phyloP scores from a whole-genome alignment of 495 filamentous ascomycete species.

The Penicillium maclennaniae region DNA sequence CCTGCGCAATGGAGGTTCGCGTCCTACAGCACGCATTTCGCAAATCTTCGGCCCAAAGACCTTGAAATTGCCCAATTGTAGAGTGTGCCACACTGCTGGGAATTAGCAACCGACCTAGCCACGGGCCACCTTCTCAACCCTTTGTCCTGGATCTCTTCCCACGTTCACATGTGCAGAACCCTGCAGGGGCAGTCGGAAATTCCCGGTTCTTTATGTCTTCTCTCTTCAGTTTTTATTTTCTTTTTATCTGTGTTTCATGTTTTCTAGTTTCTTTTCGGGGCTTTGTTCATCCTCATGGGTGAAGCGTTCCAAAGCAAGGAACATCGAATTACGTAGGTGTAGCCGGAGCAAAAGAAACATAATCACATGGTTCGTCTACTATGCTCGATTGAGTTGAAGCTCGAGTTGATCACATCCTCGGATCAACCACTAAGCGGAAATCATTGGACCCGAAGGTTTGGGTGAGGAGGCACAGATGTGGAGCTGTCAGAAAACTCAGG shows the following conservation, averaged over 20 bases:
- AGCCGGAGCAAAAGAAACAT: background rate
- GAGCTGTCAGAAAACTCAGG: conserved; percentile 12
- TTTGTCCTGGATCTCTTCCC: conserved; percentile 10
- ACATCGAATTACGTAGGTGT: background rate
- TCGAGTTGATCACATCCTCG: conserved; percentile 4
- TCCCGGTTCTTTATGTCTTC: conserved; percentile 1
- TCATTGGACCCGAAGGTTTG: conserved; percentile 13
- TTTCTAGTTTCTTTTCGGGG: no score
- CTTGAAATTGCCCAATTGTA: conserved; percentile 19
- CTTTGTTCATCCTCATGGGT: no score
- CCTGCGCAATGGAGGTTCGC: background rate
- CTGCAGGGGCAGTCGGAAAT: conserved; percentile 7
- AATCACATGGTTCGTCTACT: conserved; percentile 1
- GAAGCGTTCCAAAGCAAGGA: background rate
- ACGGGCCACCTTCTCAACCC: conserved; percentile 13
- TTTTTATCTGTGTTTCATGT: no score
- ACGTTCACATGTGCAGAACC: conserved; percentile 2
- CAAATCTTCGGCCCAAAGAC: background rate
- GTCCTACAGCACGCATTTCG: background rate
- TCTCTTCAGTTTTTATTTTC: background rate
- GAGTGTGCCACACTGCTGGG: conserved; percentile 15
- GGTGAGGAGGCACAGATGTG: conserved; percentile 1
- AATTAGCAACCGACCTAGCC: conserved; percentile 21
- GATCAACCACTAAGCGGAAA: conserved; percentile 10
- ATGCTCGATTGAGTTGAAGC: conserved; percentile 11